A percentile compares a stretch with the other conserved stretches of the same genome.
phyloP scores from a whole-genome alignment of 768 basidiomycete species.

The Rhizopogon roseolus region DNA sequence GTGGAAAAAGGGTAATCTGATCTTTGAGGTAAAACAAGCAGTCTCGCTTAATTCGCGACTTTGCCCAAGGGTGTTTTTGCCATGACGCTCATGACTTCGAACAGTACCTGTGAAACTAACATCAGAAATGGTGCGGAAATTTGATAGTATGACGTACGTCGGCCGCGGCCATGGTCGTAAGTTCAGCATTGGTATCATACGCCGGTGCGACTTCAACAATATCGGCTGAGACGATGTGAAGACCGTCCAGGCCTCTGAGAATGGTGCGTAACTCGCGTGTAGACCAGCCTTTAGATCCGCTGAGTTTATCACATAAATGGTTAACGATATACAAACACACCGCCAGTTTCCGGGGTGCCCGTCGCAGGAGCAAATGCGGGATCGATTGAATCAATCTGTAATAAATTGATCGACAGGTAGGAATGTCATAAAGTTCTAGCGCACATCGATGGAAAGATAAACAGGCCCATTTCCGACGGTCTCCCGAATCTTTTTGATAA shows the following conservation, averaged over 20 bases:
- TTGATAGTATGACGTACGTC: slow-evolving; percentile 36
- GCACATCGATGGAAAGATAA: slow-evolving; percentile 74
- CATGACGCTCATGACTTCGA: slow-evolving; percentile 75
- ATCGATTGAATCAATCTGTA: slow-evolving; percentile 73
- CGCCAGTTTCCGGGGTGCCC: slow-evolving; percentile 82
- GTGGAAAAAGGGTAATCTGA: not conserved
- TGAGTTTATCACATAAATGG: slow-evolving; percentile 2
- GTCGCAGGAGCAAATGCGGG: slow-evolving; percentile 82
- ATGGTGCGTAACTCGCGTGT: slow-evolving; percentile 78
- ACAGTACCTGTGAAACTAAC: slow-evolving; percentile 49
- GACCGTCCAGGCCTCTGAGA: slow-evolving; percentile 68
- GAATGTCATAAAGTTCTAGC: slow-evolving; percentile 16
- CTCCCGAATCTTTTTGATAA: slow-evolving; percentile 75
- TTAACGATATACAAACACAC: slow-evolving; percentile 16
- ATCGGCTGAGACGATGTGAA: slow-evolving; percentile 76
- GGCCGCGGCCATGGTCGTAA: slow-evolving; percentile 60
- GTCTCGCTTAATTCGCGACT: slow-evolving; percentile 21
- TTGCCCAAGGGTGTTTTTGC: slow-evolving; percentile 75
- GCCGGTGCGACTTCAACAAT: slow-evolving; percentile 85
- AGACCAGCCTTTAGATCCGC: slow-evolving; percentile 47
- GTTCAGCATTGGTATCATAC: slow-evolving; percentile 65
- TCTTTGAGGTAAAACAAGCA: not conserved
- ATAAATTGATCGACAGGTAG: not conserved
- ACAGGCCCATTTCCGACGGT: slow-evolving; percentile 73
- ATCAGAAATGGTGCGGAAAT: not conserved